Conservation (phyloP, 1,284 basidiomycete species). For the Ganoderma lingzhi region DNA sequence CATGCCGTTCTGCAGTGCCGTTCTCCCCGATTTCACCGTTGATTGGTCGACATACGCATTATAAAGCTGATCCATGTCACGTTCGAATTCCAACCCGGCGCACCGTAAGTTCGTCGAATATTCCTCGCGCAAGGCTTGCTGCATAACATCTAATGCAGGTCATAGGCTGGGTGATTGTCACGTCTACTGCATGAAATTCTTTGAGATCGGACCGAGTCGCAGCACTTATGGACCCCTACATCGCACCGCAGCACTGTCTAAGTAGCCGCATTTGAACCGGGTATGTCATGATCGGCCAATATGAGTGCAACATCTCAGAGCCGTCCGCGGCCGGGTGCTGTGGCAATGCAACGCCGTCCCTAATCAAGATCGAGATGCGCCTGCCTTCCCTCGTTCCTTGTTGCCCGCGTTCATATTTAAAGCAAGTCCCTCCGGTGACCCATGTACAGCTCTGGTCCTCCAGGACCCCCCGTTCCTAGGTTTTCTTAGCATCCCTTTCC, state of each 20-base stretch:
- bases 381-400: background rate
- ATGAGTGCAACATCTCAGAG: background rate
- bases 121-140: background rate
- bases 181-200: background rate
- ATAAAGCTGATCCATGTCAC: too few relatives aligned
- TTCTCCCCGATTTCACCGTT: background rate
- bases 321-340: background rate
- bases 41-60: background rate
- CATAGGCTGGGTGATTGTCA: background rate
- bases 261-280: slow-evolving; percentile 1
- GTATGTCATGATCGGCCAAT: background rate
- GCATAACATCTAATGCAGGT: too few relatives aligned
- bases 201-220: background rate
- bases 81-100: too few relatives aligned
- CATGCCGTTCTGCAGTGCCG: background rate
- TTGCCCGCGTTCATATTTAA: slow-evolving; percentile 14
- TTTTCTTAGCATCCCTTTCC: background rate
- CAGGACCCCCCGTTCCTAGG: background rate
- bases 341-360: slow-evolving; percentile 8
- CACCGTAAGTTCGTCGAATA: background rate
- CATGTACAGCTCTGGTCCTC: background rate
- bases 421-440: background rate
- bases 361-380: slow-evolving; percentile 3
- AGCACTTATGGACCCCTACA: background rate
- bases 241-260: background rate